These are phyloP conservation scores for Dissoconium aciculare DNA, from an alignment of 2,329 filamentous ascomycete genomes.

Conservation along the genomic window DNA sequence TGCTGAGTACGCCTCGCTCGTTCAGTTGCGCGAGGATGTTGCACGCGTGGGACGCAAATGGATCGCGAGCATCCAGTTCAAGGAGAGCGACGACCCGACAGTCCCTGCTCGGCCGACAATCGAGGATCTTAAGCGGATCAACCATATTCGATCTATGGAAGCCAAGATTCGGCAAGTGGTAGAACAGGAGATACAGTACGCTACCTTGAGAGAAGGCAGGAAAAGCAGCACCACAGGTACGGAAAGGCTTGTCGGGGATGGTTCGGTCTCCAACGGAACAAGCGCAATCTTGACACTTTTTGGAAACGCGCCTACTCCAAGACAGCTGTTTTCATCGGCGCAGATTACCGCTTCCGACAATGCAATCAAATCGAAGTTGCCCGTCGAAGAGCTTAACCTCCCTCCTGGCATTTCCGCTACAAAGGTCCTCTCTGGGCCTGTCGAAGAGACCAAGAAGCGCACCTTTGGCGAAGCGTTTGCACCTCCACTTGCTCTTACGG, in stretches of 20 bases:
- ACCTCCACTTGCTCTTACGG: constrained; percentile 48
- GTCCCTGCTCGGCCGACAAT: constrained; percentile 19
- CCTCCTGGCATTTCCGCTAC: constrained; percentile 62
- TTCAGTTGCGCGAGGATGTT: constrained; percentile 30
- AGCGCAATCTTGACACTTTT: constrained; percentile 59
- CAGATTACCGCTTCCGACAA: constrained; percentile 27
- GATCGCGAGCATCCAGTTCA: constrained; percentile 20
- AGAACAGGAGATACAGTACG: constrained; percentile 15
- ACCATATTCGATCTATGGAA: constrained; percentile 19
- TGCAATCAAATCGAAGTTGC: constrained; percentile 19
- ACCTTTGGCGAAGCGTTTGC: constrained; percentile 62
- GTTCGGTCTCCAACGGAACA: constrained; percentile 22
- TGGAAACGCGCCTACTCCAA: constrained; percentile 57
- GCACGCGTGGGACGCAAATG: constrained; percentile 27
- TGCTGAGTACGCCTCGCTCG: constrained; percentile 28
- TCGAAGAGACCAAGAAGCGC: constrained; percentile 31
- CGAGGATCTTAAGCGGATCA: constrained; percentile 25
- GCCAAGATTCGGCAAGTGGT: constrained; percentile 17
- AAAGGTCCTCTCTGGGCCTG: constrained; percentile 43
- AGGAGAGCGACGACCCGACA: constrained; percentile 13
- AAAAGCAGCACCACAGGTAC: no score
- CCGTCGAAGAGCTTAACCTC: constrained; percentile 48
- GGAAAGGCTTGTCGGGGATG: no score
- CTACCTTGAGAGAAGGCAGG: constrained; percentile 1
- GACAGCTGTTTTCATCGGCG: constrained; percentile 76